These are phyloP conservation scores for Rhodotorula sp. DNA, from an alignment of 1,284 basidiomycete genomes.

Conservation along the genomic window DNA sequence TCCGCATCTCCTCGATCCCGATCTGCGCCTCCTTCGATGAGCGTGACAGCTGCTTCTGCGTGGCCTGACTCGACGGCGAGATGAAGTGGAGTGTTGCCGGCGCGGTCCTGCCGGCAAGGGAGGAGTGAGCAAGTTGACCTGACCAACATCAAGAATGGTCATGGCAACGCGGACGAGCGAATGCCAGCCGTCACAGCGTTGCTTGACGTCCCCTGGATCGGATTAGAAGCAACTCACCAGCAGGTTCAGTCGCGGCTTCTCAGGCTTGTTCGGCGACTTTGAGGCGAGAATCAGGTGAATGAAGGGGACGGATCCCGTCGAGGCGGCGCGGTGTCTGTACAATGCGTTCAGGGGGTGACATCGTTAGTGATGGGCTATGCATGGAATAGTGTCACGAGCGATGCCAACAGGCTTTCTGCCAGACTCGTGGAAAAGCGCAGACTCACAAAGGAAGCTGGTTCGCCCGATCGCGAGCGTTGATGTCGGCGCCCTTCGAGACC, in stretches of 20 bases:
- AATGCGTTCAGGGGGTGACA: too few relatives aligned
- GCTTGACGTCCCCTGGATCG: too few relatives aligned
- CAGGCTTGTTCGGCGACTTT: conserved; percentile 65
- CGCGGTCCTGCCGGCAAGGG: conserved; percentile 24
- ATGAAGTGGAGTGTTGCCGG: conserved; percentile 92
- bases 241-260: conserved; percentile 74
- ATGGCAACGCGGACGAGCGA: too few relatives aligned
- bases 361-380: too few relatives aligned
- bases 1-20: conserved; percentile 68
- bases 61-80: conserved; percentile 92
- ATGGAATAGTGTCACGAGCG: too few relatives aligned
- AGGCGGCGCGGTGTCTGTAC: conserved; percentile 93
- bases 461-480: conserved; percentile 86
- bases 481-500: conserved; percentile 81
- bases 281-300: conserved; percentile 65
- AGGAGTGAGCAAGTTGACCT: background rate
- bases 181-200: too few relatives aligned
- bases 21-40: conserved; percentile 92
- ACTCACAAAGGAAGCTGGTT: conserved; percentile 82
- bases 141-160: background rate
- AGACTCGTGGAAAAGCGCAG: too few relatives aligned
- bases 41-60: conserved; percentile 77
- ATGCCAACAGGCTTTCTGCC: too few relatives aligned
- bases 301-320: conserved; percentile 84
- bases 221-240: conserved; percentile 11